These are phyloP conservation scores for Heliosperma pusillum DNA, from an alignment of 148 eudicot genomes.

Conservation along the genomic window DNA sequence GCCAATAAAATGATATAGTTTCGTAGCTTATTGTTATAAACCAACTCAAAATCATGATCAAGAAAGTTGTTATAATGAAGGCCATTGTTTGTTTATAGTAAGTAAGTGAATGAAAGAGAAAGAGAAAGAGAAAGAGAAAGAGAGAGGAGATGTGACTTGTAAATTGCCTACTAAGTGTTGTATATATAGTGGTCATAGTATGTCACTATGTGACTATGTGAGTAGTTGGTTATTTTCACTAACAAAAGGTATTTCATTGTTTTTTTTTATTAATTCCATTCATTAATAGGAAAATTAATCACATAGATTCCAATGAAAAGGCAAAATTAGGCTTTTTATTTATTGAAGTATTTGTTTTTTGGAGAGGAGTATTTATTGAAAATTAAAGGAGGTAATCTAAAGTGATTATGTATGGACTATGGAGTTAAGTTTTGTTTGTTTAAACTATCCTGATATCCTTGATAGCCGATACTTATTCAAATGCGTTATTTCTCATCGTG, in stretches of 20 bases:
- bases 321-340: neutral
- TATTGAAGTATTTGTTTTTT: too few species aligned
- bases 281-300: neutral
- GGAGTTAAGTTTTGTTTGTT: too few species aligned
- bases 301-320: neutral
- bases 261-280: neutral
- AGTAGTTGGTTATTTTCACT: neutral
- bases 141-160: slow-evolving; percentile 17
- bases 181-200: slow-evolving; percentile 9
- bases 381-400: neutral
- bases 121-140: neutral
- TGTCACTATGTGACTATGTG: neutral
- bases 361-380: too few species aligned
- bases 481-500: too few species aligned
- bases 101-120: neutral
- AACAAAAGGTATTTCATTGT: neutral
- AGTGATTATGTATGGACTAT: too few species aligned
- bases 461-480: too few species aligned
- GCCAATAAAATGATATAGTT: slow-evolving; percentile 58
- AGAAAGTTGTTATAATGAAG: slow-evolving; percentile 16
- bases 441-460: too few species aligned
- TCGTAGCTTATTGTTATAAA: slow-evolving; percentile 37
- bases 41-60: slow-evolving; percentile 27
- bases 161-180: neutral
- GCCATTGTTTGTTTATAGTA: slow-evolving; percentile 15